Percentiles rank a stretch among this genome's conserved stretches.
Conservation (phyloP, 2,329 filamentous ascomycete species). For the Scleromitrula shiraiana region DNA sequence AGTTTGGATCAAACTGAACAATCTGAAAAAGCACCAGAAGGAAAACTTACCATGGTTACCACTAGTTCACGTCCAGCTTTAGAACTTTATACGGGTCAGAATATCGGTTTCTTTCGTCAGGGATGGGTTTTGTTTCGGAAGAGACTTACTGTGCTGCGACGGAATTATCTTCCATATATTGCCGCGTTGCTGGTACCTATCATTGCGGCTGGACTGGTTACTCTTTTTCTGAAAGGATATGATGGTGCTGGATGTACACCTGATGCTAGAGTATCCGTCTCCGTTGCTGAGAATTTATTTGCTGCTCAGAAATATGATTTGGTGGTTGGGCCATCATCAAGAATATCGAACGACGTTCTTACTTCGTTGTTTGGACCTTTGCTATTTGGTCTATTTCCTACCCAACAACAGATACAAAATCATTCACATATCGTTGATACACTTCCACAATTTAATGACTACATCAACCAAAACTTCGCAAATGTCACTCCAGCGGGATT, state of each 20-base stretch:
- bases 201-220: constrained; percentile 69
- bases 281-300: constrained; percentile 21
- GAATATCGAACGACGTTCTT: constrained; percentile 29
- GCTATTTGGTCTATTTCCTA: constrained; percentile 16
- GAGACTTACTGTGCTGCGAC: constrained; percentile 65
- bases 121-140: constrained; percentile 69
- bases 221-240: constrained; percentile 61
- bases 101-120: constrained; percentile 63
- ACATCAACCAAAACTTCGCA: constrained; percentile 52
- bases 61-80: constrained; percentile 27
- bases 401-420: constrained; percentile 12
- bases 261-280: constrained; percentile 38
- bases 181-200: constrained; percentile 72
- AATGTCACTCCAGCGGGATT: constrained; percentile 72
- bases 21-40: constrained; percentile 24
- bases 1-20: constrained; percentile 11
- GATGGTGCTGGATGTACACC: constrained; percentile 45
- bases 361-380: constrained; percentile 19
- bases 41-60: constrained; percentile 3
- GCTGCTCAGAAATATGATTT: constrained; percentile 20
- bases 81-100: constrained; percentile 58
- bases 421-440: constrained; percentile 44
- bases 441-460: constrained; percentile 59
- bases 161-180: constrained; percentile 69
- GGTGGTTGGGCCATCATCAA: constrained; percentile 38